These are phyloP conservation scores for Austroboletus eburneus DNA, from an alignment of 768 basidiomycete genomes.

Conservation along the genomic window DNA sequence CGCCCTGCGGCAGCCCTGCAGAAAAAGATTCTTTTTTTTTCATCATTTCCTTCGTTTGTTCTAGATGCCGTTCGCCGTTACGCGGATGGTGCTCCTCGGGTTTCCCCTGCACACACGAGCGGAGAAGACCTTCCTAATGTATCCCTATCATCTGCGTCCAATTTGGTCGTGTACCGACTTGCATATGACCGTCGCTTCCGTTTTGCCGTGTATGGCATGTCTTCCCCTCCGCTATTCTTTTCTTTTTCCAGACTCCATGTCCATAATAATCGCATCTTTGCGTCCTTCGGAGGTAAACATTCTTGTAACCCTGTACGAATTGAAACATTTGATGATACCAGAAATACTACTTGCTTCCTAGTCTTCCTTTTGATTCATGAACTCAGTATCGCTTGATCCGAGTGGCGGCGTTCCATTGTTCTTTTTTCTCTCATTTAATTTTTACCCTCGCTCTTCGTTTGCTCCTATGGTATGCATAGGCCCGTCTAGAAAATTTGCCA, in stretches of 20 bases:
- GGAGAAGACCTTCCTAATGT: slow-evolving; percentile 23
- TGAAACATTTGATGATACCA: slow-evolving; percentile 20
- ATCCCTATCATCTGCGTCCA: slow-evolving; percentile 19
- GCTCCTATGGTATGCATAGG: slow-evolving; percentile 11
- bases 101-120: slow-evolving; percentile 16
- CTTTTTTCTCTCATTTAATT: neutral
- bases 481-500: neutral
- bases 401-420: slow-evolving; percentile 2
- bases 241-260: slow-evolving; percentile 5
- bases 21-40: slow-evolving; percentile 18
- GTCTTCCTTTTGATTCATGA: slow-evolving; percentile 7
- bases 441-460: neutral
- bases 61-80: slow-evolving; percentile 18
- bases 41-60: slow-evolving; percentile 13
- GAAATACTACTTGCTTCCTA: slow-evolving; percentile 8
- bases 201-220: slow-evolving; percentile 12
- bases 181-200: slow-evolving; percentile 11
- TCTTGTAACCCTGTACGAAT: slow-evolving; percentile 21
- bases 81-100: slow-evolving; percentile 21
- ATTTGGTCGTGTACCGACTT: slow-evolving; percentile 15
- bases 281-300: slow-evolving; percentile 6
- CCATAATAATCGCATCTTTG: slow-evolving; percentile 4
- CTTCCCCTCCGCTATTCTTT: slow-evolving; percentile 6
- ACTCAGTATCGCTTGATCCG: slow-evolving; percentile 6
- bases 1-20: slow-evolving; percentile 16